Conservation (phyloP, 805 yeast genomes). For the Yueomyces sinensis region DNA sequence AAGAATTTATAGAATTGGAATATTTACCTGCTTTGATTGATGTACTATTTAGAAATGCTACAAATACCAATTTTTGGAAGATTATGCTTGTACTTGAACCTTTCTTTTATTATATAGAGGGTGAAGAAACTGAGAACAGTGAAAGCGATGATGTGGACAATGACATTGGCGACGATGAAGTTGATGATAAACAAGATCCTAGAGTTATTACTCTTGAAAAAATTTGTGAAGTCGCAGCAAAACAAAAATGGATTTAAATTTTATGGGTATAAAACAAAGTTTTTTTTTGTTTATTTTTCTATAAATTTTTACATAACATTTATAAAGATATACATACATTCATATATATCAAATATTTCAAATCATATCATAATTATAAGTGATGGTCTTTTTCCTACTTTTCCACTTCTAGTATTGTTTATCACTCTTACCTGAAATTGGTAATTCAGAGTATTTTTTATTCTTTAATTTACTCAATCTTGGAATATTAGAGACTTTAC, state of each 20-base stretch:
- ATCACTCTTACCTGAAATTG: conserved; percentile 6
- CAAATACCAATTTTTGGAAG: conserved; percentile 21
- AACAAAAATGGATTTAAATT: conserved; percentile 24
- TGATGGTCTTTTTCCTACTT: no score
- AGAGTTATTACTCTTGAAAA: conserved; percentile 24
- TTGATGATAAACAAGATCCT: conserved; percentile 19
- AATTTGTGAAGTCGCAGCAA: conserved; percentile 25
- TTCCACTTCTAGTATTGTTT: not conserved
- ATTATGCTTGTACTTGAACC: conserved; percentile 25
- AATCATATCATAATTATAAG: no score
- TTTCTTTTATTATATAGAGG: conserved; percentile 25
- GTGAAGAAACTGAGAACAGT: conserved; percentile 10
- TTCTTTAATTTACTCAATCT: conserved; percentile 22
- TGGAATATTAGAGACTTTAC: conserved; percentile 24
- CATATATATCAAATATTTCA: no score
- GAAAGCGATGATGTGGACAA: conserved; percentile 4
- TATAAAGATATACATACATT: no score
- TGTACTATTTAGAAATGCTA: conserved; percentile 20
- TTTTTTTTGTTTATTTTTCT: no score
- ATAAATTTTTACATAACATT: no score
- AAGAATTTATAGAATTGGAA: conserved; percentile 24
- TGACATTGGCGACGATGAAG: not conserved
- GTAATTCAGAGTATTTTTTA: conserved; percentile 30
- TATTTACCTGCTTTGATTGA: conserved; percentile 22
- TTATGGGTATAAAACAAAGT: no score